Evolutionary conservation across 2,329 filamentous ascomycete genomes (phyloP).

Genomic region (Neospermospora avenae): DNA sequence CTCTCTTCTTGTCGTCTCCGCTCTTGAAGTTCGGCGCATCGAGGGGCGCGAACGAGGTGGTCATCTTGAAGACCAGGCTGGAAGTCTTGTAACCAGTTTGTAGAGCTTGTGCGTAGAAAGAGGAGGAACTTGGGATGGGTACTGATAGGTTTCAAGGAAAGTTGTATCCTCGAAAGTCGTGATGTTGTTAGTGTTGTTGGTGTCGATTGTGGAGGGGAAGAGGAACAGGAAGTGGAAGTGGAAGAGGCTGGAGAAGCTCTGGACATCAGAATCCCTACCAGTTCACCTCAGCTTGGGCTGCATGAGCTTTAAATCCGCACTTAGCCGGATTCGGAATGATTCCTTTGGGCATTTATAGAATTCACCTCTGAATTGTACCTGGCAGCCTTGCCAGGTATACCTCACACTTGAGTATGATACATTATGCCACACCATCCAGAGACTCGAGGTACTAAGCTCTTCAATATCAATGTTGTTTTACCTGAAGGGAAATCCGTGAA

Average conservation of each 20-base stretch:
- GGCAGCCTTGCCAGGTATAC: no score
- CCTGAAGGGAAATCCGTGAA: no score
- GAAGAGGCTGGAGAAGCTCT: not conserved
- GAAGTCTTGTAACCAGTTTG: not conserved
- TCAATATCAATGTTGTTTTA: no score
- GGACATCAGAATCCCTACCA: not conserved
- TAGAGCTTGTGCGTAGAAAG: not conserved
- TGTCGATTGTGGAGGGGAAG: not conserved
- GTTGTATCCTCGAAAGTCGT: not conserved
- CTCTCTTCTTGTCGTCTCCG: slow-evolving; percentile 66
- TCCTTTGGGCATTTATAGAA: no score
- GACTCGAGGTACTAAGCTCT: not conserved
- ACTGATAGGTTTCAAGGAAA: not conserved
- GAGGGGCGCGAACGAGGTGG: slow-evolving; percentile 46
- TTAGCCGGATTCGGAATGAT: not conserved
- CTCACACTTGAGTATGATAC: not conserved
- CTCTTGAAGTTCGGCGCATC: slow-evolving; percentile 50
- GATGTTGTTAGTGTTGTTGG: slow-evolving; percentile 9
- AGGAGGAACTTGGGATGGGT: not conserved
- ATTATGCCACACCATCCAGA: no score
- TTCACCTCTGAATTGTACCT: no score
- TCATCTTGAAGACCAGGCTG: slow-evolving; percentile 23
- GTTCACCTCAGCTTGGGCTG: not conserved
- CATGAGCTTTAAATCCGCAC: not conserved
- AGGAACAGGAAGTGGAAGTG: not conserved